Evolutionary conservation across 805 yeast species (phyloP), one percentile per base, ranked within the genome.

Genomic region (Monosporozyma unispora): DNA sequence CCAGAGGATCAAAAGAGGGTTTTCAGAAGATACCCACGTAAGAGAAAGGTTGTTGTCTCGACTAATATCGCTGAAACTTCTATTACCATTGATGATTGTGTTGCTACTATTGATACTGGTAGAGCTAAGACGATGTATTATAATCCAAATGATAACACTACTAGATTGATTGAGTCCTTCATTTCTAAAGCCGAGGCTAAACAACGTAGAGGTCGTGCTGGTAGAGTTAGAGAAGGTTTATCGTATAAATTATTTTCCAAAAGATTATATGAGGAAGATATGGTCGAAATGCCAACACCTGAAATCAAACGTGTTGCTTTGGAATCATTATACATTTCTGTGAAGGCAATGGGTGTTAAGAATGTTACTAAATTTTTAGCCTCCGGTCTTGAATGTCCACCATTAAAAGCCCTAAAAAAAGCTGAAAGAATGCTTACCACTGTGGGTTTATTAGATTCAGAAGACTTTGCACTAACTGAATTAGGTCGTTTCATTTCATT

Each of bases 51-150:
- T 37, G 89, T 91, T 11, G 91, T 85, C 0, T 79, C 96, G 1
- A 91, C 99, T 0, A 90, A 91, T 62, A 87, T 91, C 51, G 99
- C 99, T 0, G 99, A 91, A 68, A 91, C 99, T 0, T 91, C 99
- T 14, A 89, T 91, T 55, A 91, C 99, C 1, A 91, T 91, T 49
- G 87, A 96, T 14, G 99, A 91, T 66, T 87, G 91, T 66, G 96
- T 89, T 10, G 95, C 81, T 0, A 96, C 91, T 1, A 77, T 91
- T 41, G 98, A 91, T 61, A 70, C 86, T 1, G 99, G 99, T 1
- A 72, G 88, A 47, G 90, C 87, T 5, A 91, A 91, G 59, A 81
- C 82, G 14, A 77, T 87, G 58, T 76, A 78, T 25, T 91, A 81
- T 60, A 90, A 87, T 61, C 59, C 87, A 0, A 72, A 70, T 35